Percentiles rank a stretch among this genome's conserved stretches.
phyloP scores from a whole-genome alignment of 768 basidiomycete genomes.

The Tylopilus sp. region DNA sequence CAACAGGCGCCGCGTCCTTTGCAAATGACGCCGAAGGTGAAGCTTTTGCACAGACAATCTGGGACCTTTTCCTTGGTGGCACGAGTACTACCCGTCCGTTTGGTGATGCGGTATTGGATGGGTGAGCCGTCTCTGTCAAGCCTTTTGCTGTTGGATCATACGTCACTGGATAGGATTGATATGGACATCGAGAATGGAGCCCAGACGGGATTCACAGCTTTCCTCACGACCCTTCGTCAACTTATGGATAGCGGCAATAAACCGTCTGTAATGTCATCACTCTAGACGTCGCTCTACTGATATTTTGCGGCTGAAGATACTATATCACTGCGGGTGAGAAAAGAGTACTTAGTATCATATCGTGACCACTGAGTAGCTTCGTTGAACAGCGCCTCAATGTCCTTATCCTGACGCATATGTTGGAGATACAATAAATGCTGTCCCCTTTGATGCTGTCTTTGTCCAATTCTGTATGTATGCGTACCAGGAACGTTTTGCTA shows the following conservation, averaged over 20 bases:
- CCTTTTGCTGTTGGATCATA: not conserved
- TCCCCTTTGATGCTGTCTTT: conserved; percentile 47
- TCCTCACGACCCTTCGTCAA: conserved; percentile 28
- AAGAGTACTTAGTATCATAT: not conserved
- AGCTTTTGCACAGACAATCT: conserved; percentile 62
- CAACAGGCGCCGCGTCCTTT: conserved; percentile 61
- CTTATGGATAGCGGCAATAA: conserved; percentile 29
- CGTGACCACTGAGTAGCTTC: not conserved
- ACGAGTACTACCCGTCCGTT: conserved; percentile 64
- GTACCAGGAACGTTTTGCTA: not conserved
- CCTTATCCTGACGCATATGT: conserved; percentile 48
- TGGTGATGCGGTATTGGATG: conserved; percentile 67
- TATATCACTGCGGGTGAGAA: conserved; percentile 39
- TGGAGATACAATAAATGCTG: conserved; percentile 38
- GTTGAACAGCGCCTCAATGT: conserved; percentile 40
- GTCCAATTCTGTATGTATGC: conserved; percentile 43
- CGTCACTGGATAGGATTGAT: conserved; percentile 32
- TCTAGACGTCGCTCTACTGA: conserved; percentile 2
- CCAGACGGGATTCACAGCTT: conserved; percentile 30
- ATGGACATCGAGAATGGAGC: conserved; percentile 48
- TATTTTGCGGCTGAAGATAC: conserved; percentile 27
- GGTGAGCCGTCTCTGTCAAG: conserved; percentile 36
- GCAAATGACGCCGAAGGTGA: conserved; percentile 53
- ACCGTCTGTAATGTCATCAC: conserved; percentile 12
- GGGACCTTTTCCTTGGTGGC: conserved; percentile 68